phyloP scores from a whole-genome alignment of 2,329 filamentous ascomycete species.

The Ramularia endophylla region DNA sequence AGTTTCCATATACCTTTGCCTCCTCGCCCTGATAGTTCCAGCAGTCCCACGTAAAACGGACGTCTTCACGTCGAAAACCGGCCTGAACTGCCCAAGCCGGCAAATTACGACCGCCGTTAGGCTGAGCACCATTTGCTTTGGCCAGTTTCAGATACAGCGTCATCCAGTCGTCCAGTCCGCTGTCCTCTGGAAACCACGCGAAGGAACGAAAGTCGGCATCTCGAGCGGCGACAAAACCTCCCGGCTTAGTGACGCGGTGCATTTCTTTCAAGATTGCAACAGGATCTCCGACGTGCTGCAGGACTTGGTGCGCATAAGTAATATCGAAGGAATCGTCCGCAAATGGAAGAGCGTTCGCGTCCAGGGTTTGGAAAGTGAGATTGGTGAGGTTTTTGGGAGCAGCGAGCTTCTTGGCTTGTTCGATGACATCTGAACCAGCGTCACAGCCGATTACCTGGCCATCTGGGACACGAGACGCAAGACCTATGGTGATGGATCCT shows the following conservation, averaged over 20 bases:
- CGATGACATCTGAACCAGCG: constrained; percentile 27
- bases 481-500: constrained; percentile 32
- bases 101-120: constrained; percentile 10
- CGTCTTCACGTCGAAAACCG: constrained; percentile 5
- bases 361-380: constrained; percentile 79
- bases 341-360: constrained; percentile 98
- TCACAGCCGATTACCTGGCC: constrained; percentile 33
- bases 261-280: constrained; percentile 21
- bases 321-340: constrained; percentile 83
- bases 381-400: constrained; percentile 42
- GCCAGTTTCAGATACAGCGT: constrained; percentile 6
- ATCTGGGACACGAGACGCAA: constrained; percentile 23
- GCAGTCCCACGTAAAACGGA: too few species aligned
- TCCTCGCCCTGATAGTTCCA: too few species aligned
- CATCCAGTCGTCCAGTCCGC: constrained; percentile 21
- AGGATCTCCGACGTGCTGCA: constrained; percentile 50
- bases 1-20: too few species aligned
- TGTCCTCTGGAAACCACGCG: constrained; percentile 19
- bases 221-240: constrained; percentile 27
- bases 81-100: constrained; percentile 8
- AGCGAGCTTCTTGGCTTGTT: constrained; percentile 29
- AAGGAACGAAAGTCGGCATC: constrained; percentile 32
- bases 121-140: constrained; percentile 11
- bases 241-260: constrained; percentile 5
- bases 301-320: constrained; percentile 56